Base-by-base conservation (phyloP, 2,329 filamentous ascomycete species). In the Canariomyces notabilis region DNA sequence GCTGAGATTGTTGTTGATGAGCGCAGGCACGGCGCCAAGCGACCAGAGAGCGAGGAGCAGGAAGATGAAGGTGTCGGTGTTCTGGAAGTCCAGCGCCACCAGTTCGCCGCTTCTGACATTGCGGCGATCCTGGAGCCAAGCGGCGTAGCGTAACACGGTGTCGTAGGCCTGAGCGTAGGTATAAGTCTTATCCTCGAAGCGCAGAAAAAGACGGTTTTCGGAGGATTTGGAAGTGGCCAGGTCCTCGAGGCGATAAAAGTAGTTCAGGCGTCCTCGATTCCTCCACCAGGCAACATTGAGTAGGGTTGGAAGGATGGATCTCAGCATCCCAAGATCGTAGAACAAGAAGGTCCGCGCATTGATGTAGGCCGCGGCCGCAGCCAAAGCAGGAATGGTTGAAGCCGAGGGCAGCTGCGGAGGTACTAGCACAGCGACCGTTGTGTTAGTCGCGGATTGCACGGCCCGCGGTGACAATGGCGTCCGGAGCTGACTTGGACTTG, bases 1-100 rank as follows among this genome's bases (percentile, higher is more conserved):
- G 0, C 77, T 75, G 39, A 95, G 69, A 61, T 93, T 93, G 67
- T 90, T 91, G 66, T 95, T 95, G 67, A 95, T 85, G 57, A 93
- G 88, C 0, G 89, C 89, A 0, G 89, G 88, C 46, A 82, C 82
- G 0, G 86, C 89, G 9, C 89, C 89, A 48, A 95, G 80, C 22
- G 83, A 80, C 88, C 88, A 95, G 23, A 95, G 67, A 0, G 83
- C 89, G 44, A 90, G 71, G 74, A 83, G 79, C 7, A 94, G 52
- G 61, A 90, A 87, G 21, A 91, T 59, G 59, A 89, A 91, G 3
- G 76, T 75, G n/a, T 88, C 81, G 33, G 81, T 87, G 62, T 95
- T 95, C 66, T 85, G 83, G 55, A 87, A 86, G 63, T 93, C 77
- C 56, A 95, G 74, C 7, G 87, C 88, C 15, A 95, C 84, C 26